Evolutionary conservation across 352 stramenopile genomes (phyloP).

Genomic region (Phytophthora fragariae): DNA sequence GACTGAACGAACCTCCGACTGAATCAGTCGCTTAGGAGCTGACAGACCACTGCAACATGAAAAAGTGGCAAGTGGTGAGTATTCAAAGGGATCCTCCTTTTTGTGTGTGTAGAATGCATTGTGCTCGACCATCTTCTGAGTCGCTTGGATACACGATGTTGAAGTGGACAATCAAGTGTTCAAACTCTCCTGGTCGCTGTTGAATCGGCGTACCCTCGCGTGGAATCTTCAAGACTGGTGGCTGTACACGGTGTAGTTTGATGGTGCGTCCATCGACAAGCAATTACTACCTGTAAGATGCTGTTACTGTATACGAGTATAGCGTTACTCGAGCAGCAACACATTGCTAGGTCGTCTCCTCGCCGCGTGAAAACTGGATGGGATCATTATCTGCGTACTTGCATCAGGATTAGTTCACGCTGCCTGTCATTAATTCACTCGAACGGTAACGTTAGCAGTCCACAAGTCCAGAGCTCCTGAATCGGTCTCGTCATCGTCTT

Average conservation of each 20-base stretch:
- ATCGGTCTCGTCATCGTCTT: background rate
- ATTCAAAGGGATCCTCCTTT: background rate
- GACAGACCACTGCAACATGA: slow-evolving; percentile 20
- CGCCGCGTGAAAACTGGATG: slow-evolving; percentile 81
- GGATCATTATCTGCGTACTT: slow-evolving; percentile 7
- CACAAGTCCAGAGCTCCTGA: background rate
- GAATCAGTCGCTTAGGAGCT: slow-evolving; percentile 13
- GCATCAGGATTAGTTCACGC: background rate
- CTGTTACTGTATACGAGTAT: too few species aligned
- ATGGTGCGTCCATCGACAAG: slow-evolving; percentile 90
- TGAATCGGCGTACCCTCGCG: slow-evolving; percentile 93
- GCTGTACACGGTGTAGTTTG: slow-evolving; percentile 82
- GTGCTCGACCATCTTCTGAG: background rate
- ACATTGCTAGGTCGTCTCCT: slow-evolving; percentile 87
- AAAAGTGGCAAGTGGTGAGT: background rate
- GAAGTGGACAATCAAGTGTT: slow-evolving; percentile 94
- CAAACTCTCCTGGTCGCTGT: slow-evolving; percentile 57
- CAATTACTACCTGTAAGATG: background rate
- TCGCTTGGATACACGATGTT: slow-evolving; percentile 91
- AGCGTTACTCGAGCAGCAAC: slow-evolving; percentile 82
- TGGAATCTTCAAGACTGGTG: slow-evolving; percentile 77
- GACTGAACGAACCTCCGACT: too few species aligned
- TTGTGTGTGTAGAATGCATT: background rate
- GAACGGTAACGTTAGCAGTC: background rate
- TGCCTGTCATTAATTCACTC: background rate